Conservation (phyloP, 495 filamentous ascomycete genomes). For the Hyaloscypha variabilis region DNA sequence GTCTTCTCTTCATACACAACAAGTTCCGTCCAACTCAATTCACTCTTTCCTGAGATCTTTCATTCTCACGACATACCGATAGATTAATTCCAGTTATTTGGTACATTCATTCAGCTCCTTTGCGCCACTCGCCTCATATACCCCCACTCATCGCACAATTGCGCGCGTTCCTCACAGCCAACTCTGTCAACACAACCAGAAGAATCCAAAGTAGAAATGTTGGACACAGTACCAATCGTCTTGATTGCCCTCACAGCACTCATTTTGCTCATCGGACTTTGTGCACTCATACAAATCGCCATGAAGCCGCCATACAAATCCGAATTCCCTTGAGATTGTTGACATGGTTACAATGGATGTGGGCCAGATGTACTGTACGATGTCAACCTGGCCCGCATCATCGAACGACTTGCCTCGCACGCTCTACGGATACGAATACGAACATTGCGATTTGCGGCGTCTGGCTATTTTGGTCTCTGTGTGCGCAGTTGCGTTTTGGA, state of each 20-base stretch:
- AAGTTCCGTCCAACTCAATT: too few relatives aligned
- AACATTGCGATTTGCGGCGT: too few relatives aligned
- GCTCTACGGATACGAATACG: too few relatives aligned
- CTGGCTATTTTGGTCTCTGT: too few relatives aligned
- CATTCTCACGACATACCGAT: too few relatives aligned
- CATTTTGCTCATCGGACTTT: conserved; percentile 3
- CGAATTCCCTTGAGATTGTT: background rate
- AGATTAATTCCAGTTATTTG: too few relatives aligned
- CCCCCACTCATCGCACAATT: background rate
- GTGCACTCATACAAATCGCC: conserved; percentile 2
- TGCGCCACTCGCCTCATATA: background rate
- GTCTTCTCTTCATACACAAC: too few relatives aligned
- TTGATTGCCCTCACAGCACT: background rate
- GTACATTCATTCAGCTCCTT: too few relatives aligned
- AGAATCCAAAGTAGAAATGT: background rate
- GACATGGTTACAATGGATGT: background rate
- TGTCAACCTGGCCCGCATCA: too few relatives aligned
- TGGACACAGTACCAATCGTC: conserved; percentile 1
- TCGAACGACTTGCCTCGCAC: too few relatives aligned
- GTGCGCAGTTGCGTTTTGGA: too few relatives aligned
- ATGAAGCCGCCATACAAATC: background rate
- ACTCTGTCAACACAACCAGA: background rate
- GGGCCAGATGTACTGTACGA: background rate
- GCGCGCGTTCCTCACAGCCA: background rate
- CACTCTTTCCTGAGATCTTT: too few relatives aligned